Conservation (phyloP, 257 asterid genomes). For the Mitragyna speciosa region DNA sequence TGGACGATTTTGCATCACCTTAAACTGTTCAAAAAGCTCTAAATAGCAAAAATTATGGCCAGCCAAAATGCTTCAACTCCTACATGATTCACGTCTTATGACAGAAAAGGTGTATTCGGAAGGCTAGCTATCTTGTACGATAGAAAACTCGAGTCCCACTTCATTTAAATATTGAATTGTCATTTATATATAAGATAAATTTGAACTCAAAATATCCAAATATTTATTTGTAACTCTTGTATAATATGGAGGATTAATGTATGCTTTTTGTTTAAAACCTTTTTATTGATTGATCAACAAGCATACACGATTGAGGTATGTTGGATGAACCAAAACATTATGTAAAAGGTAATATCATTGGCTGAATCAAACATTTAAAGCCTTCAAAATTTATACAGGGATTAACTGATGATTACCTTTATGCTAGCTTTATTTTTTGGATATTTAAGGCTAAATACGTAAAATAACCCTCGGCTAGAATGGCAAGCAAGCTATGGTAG, state of each 20-base stretch:
- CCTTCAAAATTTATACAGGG: not conserved
- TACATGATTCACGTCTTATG: not conserved
- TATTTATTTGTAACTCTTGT: not conserved
- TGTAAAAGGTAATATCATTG: not conserved
- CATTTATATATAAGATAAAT: too few relatives aligned
- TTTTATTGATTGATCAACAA: too few relatives aligned
- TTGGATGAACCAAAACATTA: not conserved
- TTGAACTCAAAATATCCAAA: not conserved
- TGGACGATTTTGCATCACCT: not conserved
- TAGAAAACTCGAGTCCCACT: too few relatives aligned
- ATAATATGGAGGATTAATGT: not conserved
- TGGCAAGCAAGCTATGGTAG: slow-evolving; percentile 1
- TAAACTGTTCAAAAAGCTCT: not conserved
- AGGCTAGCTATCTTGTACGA: not conserved
- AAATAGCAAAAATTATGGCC: not conserved
- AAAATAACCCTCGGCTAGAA: not conserved
- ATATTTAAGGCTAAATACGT: not conserved
- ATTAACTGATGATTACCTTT: not conserved
- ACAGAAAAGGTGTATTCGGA: not conserved
- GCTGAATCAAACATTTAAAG: not conserved
- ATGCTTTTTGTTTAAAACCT: too few relatives aligned
- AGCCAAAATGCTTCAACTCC: not conserved
- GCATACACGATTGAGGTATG: too few relatives aligned
- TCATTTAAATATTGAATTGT: too few relatives aligned
- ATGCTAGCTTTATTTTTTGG: not conserved